Evolutionary conservation across 768 basidiomycete genomes (phyloP).

Genomic region (Mycena pura): DNA sequence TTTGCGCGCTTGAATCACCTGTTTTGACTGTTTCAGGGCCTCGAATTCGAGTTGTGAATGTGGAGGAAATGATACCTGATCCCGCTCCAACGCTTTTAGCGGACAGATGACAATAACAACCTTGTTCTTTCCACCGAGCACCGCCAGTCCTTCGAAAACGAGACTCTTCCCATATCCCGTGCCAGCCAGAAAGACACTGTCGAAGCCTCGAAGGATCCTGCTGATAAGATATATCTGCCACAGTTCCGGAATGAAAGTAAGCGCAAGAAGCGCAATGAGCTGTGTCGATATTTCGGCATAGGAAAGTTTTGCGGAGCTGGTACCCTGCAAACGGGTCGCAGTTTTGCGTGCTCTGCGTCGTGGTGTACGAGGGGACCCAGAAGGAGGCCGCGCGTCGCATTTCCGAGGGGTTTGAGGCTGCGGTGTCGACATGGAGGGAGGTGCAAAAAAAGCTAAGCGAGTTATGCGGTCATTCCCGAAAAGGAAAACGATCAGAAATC

Average conservation of each 20-base stretch:
- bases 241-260: slow-evolving; percentile 13
- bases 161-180: too few relatives aligned
- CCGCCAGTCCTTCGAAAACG: slow-evolving; percentile 32
- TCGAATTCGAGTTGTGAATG: neutral
- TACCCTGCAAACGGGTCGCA: too few relatives aligned
- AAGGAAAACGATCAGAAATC: too few relatives aligned
- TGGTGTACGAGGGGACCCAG: too few relatives aligned
- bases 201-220: slow-evolving; percentile 29
- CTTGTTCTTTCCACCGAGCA: slow-evolving; percentile 18
- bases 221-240: slow-evolving; percentile 18
- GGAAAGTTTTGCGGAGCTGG: neutral
- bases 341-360: too few relatives aligned
- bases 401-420: too few relatives aligned
- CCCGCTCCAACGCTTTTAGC: slow-evolving; percentile 36
- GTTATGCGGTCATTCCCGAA: too few relatives aligned
- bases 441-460: too few relatives aligned
- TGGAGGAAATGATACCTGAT: slow-evolving; percentile 29
- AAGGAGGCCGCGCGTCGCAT: too few relatives aligned
- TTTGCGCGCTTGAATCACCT: neutral
- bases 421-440: too few relatives aligned
- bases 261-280: neutral
- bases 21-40: neutral
- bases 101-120: slow-evolving; percentile 34
- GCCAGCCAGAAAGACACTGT: slow-evolving; percentile 32
- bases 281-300: neutral